These are phyloP conservation scores for Leucosporidium creatinivorum DNA, from an alignment of 768 basidiomycete genomes.

Conservation along the genomic window DNA sequence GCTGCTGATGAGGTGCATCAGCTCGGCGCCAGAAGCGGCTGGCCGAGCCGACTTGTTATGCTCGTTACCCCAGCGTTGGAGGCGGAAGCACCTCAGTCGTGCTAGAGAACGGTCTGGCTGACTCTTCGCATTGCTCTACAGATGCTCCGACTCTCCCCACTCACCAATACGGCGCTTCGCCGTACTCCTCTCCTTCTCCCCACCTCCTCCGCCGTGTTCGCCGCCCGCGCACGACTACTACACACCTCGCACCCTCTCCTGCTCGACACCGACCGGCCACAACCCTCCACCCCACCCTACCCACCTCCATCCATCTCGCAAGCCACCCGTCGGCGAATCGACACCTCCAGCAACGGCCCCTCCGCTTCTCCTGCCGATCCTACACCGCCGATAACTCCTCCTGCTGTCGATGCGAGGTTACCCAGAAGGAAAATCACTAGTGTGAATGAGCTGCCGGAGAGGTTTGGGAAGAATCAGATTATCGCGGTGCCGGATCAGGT, in stretches of 20 bases:
- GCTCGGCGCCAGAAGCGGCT: no score
- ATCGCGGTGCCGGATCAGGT: slow-evolving; percentile 23
- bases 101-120: no score
- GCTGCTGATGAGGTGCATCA: no score
- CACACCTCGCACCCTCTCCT: not conserved
- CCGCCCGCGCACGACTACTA: no score
- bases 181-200: no score
- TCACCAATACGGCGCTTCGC: no score
- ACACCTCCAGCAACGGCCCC: not conserved
- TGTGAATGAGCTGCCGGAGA: slow-evolving; percentile 21
- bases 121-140: no score
- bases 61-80: no score
- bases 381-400: slow-evolving; percentile 8
- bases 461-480: slow-evolving; percentile 32
- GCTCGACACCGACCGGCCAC: slow-evolving; percentile 4
- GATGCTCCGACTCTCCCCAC: no score
- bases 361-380: not conserved
- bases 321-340: slow-evolving; percentile 10
- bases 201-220: no score
- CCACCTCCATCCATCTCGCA: slow-evolving; percentile 7
- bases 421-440: slow-evolving; percentile 16
- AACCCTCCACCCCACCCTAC: not conserved
- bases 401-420: slow-evolving; percentile 2
- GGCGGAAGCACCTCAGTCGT: no score
- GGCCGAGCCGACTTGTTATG: no score